Conservation (phyloP, 1,284 basidiomycete genomes). For the Irpex sp. region DNA sequence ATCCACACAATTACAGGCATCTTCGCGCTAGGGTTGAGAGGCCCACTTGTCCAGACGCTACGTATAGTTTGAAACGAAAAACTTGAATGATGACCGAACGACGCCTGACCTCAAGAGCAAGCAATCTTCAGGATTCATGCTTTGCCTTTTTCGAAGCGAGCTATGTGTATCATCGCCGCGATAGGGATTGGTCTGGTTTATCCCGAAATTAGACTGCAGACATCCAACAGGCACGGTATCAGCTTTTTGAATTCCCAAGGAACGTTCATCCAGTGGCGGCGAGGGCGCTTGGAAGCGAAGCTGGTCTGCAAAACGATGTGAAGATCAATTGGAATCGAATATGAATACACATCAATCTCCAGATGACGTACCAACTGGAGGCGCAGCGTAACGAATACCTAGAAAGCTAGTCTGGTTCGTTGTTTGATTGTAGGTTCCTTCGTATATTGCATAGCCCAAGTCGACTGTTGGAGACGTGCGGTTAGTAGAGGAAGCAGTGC, state of each 20-base stretch:
- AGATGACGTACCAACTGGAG: not conserved
- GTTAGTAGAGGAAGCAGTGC: not conserved
- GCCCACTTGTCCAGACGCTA: not conserved
- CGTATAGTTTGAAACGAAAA: not conserved
- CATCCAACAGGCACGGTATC: not conserved
- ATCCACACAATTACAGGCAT: not conserved
- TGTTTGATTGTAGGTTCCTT: not conserved
- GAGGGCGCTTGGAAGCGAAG: constrained; percentile 2
- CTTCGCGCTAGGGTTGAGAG: not conserved
- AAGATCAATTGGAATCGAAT: no score
- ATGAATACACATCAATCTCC: not conserved
- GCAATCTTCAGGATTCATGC: not conserved
- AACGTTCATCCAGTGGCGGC: not conserved
- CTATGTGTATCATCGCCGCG: not conserved
- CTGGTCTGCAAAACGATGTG: not conserved
- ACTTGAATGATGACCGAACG: not conserved
- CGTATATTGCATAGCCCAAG: not conserved
- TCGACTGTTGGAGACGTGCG: not conserved
- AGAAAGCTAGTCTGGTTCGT: not conserved
- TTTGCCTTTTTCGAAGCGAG: not conserved
- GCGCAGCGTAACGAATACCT: not conserved
- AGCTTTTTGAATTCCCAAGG: not conserved
- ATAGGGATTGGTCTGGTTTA: not conserved
- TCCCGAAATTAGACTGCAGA: not conserved
- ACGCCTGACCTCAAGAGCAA: not conserved